Evolutionary conservation across 1,139 yeast genomes (phyloP), one percentile per base, ranked within the genome.

Genomic region (Taphrina flavorubra): DNA sequence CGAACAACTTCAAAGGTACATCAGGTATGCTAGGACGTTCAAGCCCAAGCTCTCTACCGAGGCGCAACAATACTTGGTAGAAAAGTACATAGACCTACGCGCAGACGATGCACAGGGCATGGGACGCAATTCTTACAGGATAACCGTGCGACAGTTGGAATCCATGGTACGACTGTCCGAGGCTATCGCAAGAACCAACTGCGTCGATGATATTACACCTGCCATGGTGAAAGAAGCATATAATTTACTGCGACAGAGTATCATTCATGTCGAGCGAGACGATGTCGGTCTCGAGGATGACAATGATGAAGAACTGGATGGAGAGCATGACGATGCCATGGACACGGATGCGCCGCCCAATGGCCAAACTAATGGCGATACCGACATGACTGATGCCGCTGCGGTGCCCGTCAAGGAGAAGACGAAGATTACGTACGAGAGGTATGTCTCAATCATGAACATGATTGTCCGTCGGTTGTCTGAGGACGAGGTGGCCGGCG

Each of bases 141-240:
- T 94, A 74, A 94, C 99, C 0, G 99, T 95, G 47, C 88, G 99
- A 81, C 99, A 94, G 78, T 83, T 94, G 75, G 99, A 94, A 79
- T 90, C 81, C 39, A 86, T 94, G 92, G 88, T 94, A 72, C 85
- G 99, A 77, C 83, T 94, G 72, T 87, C 95, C 10, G 99, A 94
- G 78, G 99, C 97, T 1, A 94, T 94, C 79, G 99, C 99, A 0
- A 85, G 97, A 74, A 97, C 99, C 51, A 94, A 94, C 78, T 94
- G 99, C 80, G 89, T 94, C 11, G 95, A 90, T 73, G 90, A 86
- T 70, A 90, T 95, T 70, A 87, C 95, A 0, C 92, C 96, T 36
- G 84, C 85, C 53, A 90, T 92, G 78, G 98, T 94, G 56, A 89
- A 92, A 1, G 99, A 95, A 77, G 99, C 99, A 0, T 92, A 89